phyloP scores from a whole-genome alignment of 208 protist genomes.

The Strigomonas oncopelti region DNA sequence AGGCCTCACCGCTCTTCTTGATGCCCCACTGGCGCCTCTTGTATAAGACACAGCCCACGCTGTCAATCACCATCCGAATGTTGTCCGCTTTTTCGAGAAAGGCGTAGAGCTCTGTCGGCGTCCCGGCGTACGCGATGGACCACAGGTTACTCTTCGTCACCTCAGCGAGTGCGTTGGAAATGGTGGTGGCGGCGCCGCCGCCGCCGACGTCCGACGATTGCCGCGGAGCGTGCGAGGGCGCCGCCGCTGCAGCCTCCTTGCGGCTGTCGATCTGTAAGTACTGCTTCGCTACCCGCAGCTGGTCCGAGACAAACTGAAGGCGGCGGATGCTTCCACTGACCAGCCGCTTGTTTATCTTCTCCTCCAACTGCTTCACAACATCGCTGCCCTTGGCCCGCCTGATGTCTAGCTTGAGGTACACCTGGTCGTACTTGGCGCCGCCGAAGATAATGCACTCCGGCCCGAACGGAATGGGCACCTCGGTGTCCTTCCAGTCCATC shows the following conservation, averaged over 20 bases:
- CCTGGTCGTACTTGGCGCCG: constrained; percentile 63
- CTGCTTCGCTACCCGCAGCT: constrained; percentile 67
- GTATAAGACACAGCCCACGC: constrained; percentile 61
- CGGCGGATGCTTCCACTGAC: constrained; percentile 9
- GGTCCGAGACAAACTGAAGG: constrained; percentile 56
- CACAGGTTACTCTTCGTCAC: constrained; percentile 63
- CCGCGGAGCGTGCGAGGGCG: no score
- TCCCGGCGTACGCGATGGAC: constrained; percentile 66
- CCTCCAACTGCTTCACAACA: constrained; percentile 17
- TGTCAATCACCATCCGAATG: constrained; percentile 21
- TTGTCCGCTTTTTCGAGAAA: constrained; percentile 36
- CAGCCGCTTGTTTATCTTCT: constrained; percentile 2
- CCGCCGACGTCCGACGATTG: no score
- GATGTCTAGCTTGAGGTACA: constrained; percentile 18
- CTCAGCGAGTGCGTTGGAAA: not conserved
- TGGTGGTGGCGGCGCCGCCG: not conserved
- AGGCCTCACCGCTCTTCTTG: constrained; percentile 36
- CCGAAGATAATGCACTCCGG: constrained; percentile 78
- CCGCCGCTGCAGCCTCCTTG: not conserved
- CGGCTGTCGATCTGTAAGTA: constrained; percentile 49
- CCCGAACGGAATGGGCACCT: constrained; percentile 37
- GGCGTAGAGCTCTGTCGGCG: constrained; percentile 40
- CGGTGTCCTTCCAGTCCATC: constrained; percentile 19
- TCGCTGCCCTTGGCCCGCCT: constrained; percentile 5
- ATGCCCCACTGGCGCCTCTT: constrained; percentile 66